phyloP scores from a whole-genome alignment of 352 stramenopile genomes.

The Phytophthora tubulina region DNA sequence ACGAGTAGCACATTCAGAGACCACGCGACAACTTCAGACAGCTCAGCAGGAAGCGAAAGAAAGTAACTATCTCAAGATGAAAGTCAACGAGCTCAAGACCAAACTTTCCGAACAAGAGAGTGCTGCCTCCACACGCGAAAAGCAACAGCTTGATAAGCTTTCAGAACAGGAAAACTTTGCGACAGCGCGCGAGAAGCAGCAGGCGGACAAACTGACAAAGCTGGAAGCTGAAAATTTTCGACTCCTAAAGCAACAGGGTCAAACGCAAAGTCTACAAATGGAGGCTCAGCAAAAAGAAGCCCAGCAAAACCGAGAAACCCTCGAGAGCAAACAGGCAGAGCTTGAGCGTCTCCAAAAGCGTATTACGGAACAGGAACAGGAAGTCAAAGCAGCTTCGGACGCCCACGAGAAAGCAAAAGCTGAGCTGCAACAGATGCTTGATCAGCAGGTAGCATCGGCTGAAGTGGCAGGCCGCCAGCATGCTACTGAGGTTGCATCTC shows the following conservation, averaged over 20 bases:
- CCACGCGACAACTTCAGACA: conserved; percentile 37
- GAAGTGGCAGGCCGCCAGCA: conserved; percentile 17
- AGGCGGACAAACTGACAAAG: conserved; percentile 30
- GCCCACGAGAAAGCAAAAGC: conserved; percentile 22
- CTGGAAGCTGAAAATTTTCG: conserved; percentile 42
- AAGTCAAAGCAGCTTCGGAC: conserved; percentile 16
- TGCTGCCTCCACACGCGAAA: conserved; percentile 22
- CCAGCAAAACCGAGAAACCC: conserved; percentile 36
- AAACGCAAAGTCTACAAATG: conserved; percentile 34
- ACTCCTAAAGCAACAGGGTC: conserved; percentile 32
- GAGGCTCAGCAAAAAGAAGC: conserved; percentile 37
- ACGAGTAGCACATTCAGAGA: conserved; percentile 28
- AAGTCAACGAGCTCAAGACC: conserved; percentile 54
- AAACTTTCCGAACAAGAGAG: conserved; percentile 53
- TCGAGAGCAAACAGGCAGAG: conserved; percentile 40
- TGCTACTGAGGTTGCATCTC: conserved; percentile 15
- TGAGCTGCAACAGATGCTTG: conserved; percentile 20
- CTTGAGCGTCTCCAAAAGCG: conserved; percentile 33
- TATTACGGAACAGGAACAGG: conserved; percentile 25
- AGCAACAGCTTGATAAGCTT: conserved; percentile 40
- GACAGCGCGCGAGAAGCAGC: conserved; percentile 30
- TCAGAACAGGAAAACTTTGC: conserved; percentile 20
- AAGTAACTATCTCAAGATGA: conserved; percentile 68
- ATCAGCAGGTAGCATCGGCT: conserved; percentile 19
- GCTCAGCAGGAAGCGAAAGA: conserved; percentile 61